Evolutionary conservation across 495 filamentous ascomycete genomes (phyloP).

Genomic region (Aspergillus carlsbadensis): DNA sequence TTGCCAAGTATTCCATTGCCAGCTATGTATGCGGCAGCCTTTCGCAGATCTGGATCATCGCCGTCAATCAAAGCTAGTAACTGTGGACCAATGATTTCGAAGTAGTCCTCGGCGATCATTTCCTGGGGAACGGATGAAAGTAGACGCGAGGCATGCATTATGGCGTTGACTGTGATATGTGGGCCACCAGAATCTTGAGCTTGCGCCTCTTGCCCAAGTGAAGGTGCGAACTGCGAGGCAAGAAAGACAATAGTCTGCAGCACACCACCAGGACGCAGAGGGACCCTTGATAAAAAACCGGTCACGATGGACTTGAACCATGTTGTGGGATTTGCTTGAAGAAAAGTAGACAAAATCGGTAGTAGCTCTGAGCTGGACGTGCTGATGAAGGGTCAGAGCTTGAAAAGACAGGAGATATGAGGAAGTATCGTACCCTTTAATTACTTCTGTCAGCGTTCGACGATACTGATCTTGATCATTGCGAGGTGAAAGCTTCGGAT

Average conservation of each 20-base stretch:
- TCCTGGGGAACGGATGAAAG: conserved; percentile 61
- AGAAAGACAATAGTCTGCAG: conserved; percentile 71
- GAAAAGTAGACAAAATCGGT: conserved; percentile 44
- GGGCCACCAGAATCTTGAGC: conserved; percentile 47
- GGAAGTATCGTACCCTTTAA: conserved; percentile 40
- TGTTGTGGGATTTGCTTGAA: conserved; percentile 42
- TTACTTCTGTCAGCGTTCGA: conserved; percentile 31
- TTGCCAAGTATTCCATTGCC: conserved; percentile 71
- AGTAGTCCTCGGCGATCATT: conserved; percentile 58
- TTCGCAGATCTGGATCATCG: conserved; percentile 59
- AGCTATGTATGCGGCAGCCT: conserved; percentile 68
- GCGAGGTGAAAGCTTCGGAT: conserved; percentile 25
- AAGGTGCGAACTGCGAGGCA: conserved; percentile 54
- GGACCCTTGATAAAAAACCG: conserved; percentile 56
- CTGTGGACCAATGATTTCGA: conserved; percentile 63
- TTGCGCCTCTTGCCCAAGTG: conserved; percentile 38
- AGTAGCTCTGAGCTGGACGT: conserved; percentile 44
- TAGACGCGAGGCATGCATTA: conserved; percentile 63
- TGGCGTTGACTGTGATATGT: conserved; percentile 68
- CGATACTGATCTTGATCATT: conserved; percentile 25
- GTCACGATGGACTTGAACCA: conserved; percentile 54
- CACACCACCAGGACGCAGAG: conserved; percentile 65
- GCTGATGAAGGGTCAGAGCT: conserved; percentile 28
- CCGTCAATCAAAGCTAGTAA: conserved; percentile 67
- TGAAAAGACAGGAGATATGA: not conserved